phyloP scores from a whole-genome alignment of 2,329 filamentous ascomycete genomes.

The Atkinsonella texensis region DNA sequence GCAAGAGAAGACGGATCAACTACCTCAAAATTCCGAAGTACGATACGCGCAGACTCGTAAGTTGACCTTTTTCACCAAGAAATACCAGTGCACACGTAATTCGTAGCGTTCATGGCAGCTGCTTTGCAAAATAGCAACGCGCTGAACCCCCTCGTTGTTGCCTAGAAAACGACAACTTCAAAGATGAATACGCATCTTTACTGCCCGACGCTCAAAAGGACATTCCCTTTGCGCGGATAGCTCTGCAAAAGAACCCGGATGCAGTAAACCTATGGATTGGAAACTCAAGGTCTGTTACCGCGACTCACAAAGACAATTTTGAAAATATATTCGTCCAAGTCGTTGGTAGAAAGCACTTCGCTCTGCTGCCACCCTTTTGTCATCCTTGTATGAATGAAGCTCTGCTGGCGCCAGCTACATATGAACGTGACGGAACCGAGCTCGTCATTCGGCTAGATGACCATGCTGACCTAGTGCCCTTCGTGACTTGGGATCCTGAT shows the following conservation, averaged over 20 bases:
- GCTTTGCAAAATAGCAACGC: background rate
- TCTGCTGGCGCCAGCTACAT: constrained; percentile 44
- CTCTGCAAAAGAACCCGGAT: constrained; percentile 53
- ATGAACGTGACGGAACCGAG: constrained; percentile 26
- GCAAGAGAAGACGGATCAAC: constrained; percentile 37
- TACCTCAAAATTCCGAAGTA: constrained; percentile 31
- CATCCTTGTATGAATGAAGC: constrained; percentile 58
- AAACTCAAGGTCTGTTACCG: constrained; percentile 56
- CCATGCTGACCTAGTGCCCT: constrained; percentile 38
- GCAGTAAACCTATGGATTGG: constrained; percentile 79
- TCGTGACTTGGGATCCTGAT: constrained; percentile 67
- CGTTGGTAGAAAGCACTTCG: constrained; percentile 61
- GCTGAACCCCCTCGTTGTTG: background rate
- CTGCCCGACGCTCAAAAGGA: constrained; percentile 49
- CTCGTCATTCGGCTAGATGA: constrained; percentile 25
- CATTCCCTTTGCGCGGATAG: constrained; percentile 63
- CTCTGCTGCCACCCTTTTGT: constrained; percentile 59
- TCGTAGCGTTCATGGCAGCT: too few relatives aligned
- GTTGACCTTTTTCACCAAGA: constrained; percentile 14
- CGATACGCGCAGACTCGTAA: constrained; percentile 66
- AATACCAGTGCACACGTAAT: background rate
- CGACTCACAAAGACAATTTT: constrained; percentile 72
- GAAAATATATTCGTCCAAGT: constrained; percentile 78
- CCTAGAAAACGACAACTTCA: constrained; percentile 68
- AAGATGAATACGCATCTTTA: constrained; percentile 55